Conservation (phyloP, 139 green algal genomes). For the Yamagishiella unicocca region DNA sequence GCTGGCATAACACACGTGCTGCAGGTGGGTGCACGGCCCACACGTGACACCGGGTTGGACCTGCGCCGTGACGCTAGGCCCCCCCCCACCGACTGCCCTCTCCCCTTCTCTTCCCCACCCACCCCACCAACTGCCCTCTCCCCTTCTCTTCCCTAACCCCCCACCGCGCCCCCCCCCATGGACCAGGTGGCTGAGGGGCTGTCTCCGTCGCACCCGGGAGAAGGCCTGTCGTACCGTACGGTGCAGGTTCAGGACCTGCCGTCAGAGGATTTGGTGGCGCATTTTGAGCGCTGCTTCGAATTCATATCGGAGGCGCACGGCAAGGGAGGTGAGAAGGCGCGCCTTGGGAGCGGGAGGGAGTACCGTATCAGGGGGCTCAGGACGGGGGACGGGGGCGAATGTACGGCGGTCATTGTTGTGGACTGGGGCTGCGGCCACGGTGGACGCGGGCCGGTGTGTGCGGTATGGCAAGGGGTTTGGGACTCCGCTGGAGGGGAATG, state of each 20-base stretch:
- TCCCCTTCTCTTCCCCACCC: neutral
- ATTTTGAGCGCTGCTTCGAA: conserved; percentile 58
- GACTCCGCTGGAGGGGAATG: too few species aligned
- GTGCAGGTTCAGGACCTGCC: conserved; percentile 54
- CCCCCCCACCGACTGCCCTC: neutral
- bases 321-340: conserved; percentile 20
- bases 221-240: conserved; percentile 51
- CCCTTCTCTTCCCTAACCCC: neutral
- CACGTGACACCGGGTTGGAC: too few species aligned
- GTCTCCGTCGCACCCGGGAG: conserved; percentile 36
- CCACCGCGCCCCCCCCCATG: too few species aligned
- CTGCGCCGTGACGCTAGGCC: too few species aligned
- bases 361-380: too few species aligned
- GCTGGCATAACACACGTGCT: conserved; percentile 67
- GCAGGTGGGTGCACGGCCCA: conserved; percentile 52
- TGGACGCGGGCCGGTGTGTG: too few species aligned
- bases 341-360: neutral
- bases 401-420: too few species aligned
- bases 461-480: too few species aligned
- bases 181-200: conserved; percentile 22
- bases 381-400: too few species aligned
- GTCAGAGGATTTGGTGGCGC: conserved; percentile 58
- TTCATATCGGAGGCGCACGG: conserved; percentile 62
- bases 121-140: neutral
- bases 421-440: too few species aligned